Evolutionary conservation across 805 yeast species (phyloP).

Genomic region (Starmerella floris): DNA sequence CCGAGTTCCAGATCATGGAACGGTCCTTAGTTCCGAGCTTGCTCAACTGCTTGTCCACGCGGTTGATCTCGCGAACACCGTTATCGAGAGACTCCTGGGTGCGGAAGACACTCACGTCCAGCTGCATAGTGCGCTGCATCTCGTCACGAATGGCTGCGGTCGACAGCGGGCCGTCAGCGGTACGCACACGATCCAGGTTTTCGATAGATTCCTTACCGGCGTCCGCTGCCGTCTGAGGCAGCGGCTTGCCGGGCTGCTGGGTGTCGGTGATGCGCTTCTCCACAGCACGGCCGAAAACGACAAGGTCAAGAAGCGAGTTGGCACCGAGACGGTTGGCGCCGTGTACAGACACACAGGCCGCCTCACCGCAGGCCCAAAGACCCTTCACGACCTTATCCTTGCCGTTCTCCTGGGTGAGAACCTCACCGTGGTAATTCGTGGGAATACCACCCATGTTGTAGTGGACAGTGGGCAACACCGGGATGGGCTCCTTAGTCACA

Average conservation of each 20-base stretch:
- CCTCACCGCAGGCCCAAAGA: constrained; percentile 94
- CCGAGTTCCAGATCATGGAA: constrained; percentile 98
- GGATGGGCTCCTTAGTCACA: constrained; percentile 98
- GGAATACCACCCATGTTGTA: constrained; percentile 99
- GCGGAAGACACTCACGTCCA: constrained; percentile 93
- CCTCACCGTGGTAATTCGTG: constrained; percentile 95
- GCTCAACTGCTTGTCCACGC: constrained; percentile 58
- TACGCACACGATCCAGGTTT: constrained; percentile 79
- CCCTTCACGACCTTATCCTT: constrained; percentile 88
- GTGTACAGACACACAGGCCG: constrained; percentile 97
- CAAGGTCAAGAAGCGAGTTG: constrained; percentile 88
- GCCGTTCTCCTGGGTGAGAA: constrained; percentile 70
- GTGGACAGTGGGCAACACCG: constrained; percentile 95
- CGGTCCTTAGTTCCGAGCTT: constrained; percentile 83
- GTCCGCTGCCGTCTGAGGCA: constrained; percentile 67
- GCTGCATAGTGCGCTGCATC: constrained; percentile 95
- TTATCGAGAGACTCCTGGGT: constrained; percentile 80
- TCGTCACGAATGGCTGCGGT: constrained; percentile 81
- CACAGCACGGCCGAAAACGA: constrained; percentile 97
- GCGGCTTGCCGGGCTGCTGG: constrained; percentile 79
- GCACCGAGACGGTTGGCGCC: constrained; percentile 99
- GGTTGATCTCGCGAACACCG: constrained; percentile 70
- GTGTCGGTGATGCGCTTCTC: constrained; percentile 79
- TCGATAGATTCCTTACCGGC: constrained; percentile 82
- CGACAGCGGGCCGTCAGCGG: constrained; percentile 62